Evolutionary conservation across 306 rosid genomes (phyloP), one percentile per base, ranked within the genome.

Genomic region (Canavalia gladiata): DNA sequence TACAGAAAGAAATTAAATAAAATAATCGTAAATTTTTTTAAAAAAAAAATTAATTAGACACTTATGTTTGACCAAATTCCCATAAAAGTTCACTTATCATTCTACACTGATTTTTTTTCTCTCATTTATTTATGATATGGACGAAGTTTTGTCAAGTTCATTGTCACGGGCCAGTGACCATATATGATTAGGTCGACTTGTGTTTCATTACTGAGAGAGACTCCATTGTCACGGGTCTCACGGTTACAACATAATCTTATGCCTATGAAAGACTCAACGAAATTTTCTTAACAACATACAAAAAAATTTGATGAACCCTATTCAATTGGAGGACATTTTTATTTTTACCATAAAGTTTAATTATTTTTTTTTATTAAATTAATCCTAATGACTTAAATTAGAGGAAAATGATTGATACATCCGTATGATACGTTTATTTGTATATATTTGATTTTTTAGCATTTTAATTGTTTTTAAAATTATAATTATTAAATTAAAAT

Each of bases 221-320:
- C 39, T 18, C 47, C 25, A 13, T 50, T 4, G 35, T 65, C 82
- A 77, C 74, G 74, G 75, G 46, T 51, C 50, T 8, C 25, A 60
- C 30, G 35, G 11, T 63, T 63, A 63, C 1, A 12, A 5, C 47
- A 6, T 43, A 43, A 8, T 35, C 56, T n/a, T 29, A 4, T 79
- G 34, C 59, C 29, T 59, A 13, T 29, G 56, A 28, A 57, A 70
- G 11, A 70, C 7, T 49, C 1, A 0, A 7, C 4, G n/a, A 54
- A 13, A 54, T 42, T 67, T 76, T 72, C 2, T 1, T 5, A 18
- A n/a, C 37, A 33, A 64, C 31, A 33, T 6, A 51, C 71, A 18
- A 66, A 41, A 65, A 39, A 12, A 41, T 78, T 42, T 78, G 34
- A 66, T 29, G 30, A 66, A 51, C 42, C 12, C 13, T 4, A n/a